A percentile compares a stretch with the other conserved stretches of the same genome.
Conservation (phyloP, 176 grass and related monocot genomes). For the Carex myosuroides region DNA sequence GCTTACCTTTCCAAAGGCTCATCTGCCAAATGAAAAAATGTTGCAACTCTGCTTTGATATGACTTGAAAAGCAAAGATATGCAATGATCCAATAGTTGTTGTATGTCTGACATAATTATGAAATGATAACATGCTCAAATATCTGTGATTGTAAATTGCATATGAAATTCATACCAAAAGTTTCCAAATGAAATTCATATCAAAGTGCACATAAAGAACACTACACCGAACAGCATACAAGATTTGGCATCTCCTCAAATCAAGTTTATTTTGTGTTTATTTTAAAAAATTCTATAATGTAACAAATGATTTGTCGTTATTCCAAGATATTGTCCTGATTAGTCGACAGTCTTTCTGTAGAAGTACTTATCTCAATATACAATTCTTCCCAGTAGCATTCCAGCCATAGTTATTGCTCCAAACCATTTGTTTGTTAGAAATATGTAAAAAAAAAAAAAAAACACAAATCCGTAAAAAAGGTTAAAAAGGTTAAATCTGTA, state of each 20-base stretch:
- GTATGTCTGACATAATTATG: neutral
- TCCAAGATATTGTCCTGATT: neutral
- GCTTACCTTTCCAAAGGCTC: neutral
- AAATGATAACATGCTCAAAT: neutral
- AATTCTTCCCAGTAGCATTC: conserved; percentile 33
- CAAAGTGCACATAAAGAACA: neutral
- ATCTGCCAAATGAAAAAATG: neutral
- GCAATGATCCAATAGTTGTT: neutral
- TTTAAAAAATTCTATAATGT: neutral
- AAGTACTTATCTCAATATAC: conserved; percentile 18
- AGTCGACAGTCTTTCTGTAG: neutral
- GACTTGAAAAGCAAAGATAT: neutral
- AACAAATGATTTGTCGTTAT: neutral
- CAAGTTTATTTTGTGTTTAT: neutral
- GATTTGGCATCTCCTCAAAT: neutral
- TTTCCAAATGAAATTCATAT: neutral
- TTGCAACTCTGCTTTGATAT: neutral
- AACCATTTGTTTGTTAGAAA: conserved; percentile 47
- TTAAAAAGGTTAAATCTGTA: too few relatives aligned
- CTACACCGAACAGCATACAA: neutral
- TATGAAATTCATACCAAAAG: neutral
- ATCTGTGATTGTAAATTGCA: neutral
- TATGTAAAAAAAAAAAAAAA: conserved; percentile 18
- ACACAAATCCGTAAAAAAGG: neutral
- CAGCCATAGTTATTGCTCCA: conserved; percentile 32